Evolutionary conservation across 192 early-diverging fungal genomes (phyloP), one percentile per base, ranked within the genome.

Genomic region (Entomortierella chlamydospora): DNA sequence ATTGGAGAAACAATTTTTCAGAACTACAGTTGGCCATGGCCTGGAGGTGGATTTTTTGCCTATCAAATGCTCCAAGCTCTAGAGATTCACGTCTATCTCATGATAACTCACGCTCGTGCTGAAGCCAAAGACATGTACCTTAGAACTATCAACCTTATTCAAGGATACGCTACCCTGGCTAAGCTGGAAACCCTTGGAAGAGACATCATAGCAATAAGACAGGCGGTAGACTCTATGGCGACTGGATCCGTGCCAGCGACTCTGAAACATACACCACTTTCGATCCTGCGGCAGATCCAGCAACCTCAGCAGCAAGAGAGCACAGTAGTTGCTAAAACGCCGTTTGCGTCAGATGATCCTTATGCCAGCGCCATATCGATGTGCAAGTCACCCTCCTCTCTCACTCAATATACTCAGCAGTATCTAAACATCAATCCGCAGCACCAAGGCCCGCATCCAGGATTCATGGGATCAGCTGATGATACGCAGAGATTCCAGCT

Each of bases 11-110:
- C 15, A 22, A 78, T 70, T 17, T 78, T 70, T 33, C 60, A 69
- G 13, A 78, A 70, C 49, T 78, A 69, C 39, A 64, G 67, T 26
- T 78, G 74, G 74, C 74, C 74, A 5, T 78, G 74, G 74, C 74
- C 61, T 2, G 74, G 74, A n/a, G 51, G 59, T 29, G 74, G 66
- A 0, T 49, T 70, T 4, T 78, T 78, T 64, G 74, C 53, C 12
- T 78, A 70, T 54, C 67, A 78, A 25, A 78, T 78, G 74, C 31
- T 78, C 6, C 74, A 64, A 29, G 67, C 67, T 15, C 33, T 45
- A 4, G 74, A 78, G 49, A 70, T 70, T 4, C 74, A 78, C 26
- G 22, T 78, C 20, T 47, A 58, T 10, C n/a, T 57, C 3, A 78
- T 78, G 67, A 37, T 70, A 15, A 30, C 33, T 11, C 59, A 23